These are phyloP conservation scores for Leccinum incarnatum DNA, from an alignment of 768 basidiomycete genomes.

Conservation along the genomic window DNA sequence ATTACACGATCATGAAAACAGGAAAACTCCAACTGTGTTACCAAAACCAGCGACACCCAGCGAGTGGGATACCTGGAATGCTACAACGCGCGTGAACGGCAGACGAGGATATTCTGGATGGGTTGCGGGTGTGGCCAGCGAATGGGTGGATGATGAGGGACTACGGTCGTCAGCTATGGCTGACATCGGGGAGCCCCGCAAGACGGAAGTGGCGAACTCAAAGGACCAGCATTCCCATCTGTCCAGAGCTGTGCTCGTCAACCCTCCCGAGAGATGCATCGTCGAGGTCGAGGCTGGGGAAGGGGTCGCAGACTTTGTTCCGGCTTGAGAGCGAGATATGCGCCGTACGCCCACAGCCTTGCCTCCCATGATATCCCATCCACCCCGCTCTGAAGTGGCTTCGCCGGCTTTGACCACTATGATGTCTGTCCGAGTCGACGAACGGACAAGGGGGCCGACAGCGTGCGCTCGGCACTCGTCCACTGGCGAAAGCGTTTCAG, in stretches of 20 bases:
- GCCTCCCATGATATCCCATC: slow-evolving; percentile 66
- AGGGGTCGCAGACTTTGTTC: slow-evolving; percentile 24
- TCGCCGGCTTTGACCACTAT: slow-evolving; percentile 52
- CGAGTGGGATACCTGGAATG: slow-evolving; percentile 49
- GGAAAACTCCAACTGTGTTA: slow-evolving; percentile 49
- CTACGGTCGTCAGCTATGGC: slow-evolving; percentile 36
- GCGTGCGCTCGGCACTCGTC: slow-evolving; percentile 29
- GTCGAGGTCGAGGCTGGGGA: slow-evolving; percentile 17
- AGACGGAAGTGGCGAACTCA: slow-evolving; percentile 48
- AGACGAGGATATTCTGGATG: slow-evolving; percentile 47
- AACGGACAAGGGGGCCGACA: slow-evolving; percentile 36
- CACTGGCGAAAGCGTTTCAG: slow-evolving; percentile 43
- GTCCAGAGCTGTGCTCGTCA: slow-evolving; percentile 65
- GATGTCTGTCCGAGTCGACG: slow-evolving; percentile 45
- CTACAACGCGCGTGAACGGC: slow-evolving; percentile 78
- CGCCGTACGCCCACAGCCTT: slow-evolving; percentile 69
- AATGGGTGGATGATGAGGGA: slow-evolving; percentile 4
- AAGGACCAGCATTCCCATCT: slow-evolving; percentile 85
- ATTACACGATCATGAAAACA: slow-evolving; percentile 21
- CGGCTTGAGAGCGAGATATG: slow-evolving; percentile 45
- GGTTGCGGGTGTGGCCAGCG: background rate
- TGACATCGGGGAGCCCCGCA: slow-evolving; percentile 53
- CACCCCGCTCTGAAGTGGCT: slow-evolving; percentile 68
- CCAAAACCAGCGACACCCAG: slow-evolving; percentile 72
- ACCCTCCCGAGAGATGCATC: slow-evolving; percentile 32